phyloP scores from a whole-genome alignment of 2,329 filamentous ascomycete genomes.

The Xylaria sp. region DNA sequence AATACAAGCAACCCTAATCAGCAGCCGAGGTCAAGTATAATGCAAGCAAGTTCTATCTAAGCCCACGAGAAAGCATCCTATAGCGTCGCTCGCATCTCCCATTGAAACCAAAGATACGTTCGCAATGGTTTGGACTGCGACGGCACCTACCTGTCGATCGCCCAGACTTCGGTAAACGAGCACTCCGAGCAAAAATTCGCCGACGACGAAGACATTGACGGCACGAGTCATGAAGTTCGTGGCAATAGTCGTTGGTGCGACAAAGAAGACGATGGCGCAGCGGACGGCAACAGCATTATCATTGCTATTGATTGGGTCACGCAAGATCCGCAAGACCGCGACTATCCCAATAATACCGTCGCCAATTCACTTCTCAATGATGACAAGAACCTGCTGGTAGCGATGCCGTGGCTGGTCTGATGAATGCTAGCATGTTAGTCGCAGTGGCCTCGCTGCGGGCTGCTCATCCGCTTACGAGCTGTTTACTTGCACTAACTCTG shows the following conservation, averaged over 20 bases:
- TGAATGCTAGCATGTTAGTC: slow-evolving; percentile 57
- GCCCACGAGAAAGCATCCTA: slow-evolving; percentile 44
- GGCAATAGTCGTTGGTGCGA: slow-evolving; percentile 51
- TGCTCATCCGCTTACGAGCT: slow-evolving; percentile 59
- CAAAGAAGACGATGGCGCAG: slow-evolving; percentile 50
- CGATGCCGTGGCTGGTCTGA: slow-evolving; percentile 57
- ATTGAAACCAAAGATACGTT: slow-evolving; percentile 30
- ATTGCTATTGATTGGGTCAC: slow-evolving; percentile 52
- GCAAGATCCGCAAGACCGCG: slow-evolving; percentile 53
- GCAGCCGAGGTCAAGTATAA: slow-evolving; percentile 26
- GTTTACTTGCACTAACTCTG: slow-evolving; percentile 63
- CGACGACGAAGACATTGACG: slow-evolving; percentile 42
- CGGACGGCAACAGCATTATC: slow-evolving; percentile 43
- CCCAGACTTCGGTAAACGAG: slow-evolving; percentile 44
- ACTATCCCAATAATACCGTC: slow-evolving; percentile 55
- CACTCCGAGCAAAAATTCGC: slow-evolving; percentile 32
- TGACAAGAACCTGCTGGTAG: slow-evolving; percentile 57
- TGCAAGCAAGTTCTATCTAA: slow-evolving; percentile 36
- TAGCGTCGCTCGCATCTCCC: slow-evolving; percentile 43
- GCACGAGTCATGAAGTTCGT: slow-evolving; percentile 54
- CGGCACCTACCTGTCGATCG: slow-evolving; percentile 50
- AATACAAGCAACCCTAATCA: neutral
- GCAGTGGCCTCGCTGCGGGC: slow-evolving; percentile 60
- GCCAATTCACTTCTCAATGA: slow-evolving; percentile 66
- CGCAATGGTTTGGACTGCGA: slow-evolving; percentile 41